Evolutionary conservation across 495 filamentous ascomycete genomes (phyloP).

Genomic region (Hypoxylon crocopeplum): DNA sequence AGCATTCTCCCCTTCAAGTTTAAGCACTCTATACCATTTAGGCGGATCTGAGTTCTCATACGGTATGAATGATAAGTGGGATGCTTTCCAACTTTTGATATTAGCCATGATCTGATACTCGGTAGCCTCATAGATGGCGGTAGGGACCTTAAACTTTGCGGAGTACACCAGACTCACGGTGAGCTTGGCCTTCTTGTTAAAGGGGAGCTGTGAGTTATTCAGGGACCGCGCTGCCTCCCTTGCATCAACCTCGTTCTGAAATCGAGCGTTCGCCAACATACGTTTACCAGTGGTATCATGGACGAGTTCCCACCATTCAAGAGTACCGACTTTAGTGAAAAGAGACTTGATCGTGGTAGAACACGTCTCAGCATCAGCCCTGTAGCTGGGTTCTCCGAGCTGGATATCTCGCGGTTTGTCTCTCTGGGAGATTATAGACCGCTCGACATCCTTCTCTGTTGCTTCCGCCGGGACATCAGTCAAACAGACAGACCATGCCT

Average conservation of each 20-base stretch:
- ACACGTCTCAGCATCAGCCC: conserved; percentile 14
- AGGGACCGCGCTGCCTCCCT: conserved; percentile 37
- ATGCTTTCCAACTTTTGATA: conserved; percentile 26
- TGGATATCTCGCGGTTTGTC: conserved; percentile 11
- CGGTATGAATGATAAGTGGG: conserved; percentile 37
- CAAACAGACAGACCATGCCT: conserved; percentile 35
- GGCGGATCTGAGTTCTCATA: conserved; percentile 35
- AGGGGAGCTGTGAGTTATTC: conserved; percentile 27
- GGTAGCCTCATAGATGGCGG: conserved; percentile 47
- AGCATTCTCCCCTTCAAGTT: conserved; percentile 50
- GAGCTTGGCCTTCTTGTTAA: conserved; percentile 37
- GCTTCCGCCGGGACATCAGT: conserved; percentile 31
- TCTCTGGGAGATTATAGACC: conserved; percentile 10
- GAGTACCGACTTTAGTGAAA: conserved; percentile 35
- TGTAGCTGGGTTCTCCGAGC: conserved; percentile 34
- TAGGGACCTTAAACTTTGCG: conserved; percentile 45
- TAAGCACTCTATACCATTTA: conserved; percentile 37
- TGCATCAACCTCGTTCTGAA: conserved; percentile 39
- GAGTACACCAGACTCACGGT: conserved; percentile 41
- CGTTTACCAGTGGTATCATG: conserved; percentile 26
- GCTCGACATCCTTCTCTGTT: conserved; percentile 17
- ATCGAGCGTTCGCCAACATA: conserved; percentile 44
- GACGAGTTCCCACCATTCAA: conserved; percentile 44
- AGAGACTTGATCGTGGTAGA: conserved; percentile 30
- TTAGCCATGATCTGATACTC: conserved; percentile 34